These are phyloP conservation scores for Phaeophleospora eucalypticola DNA, from an alignment of 2,329 filamentous ascomycete species.

Conservation along the genomic window DNA sequence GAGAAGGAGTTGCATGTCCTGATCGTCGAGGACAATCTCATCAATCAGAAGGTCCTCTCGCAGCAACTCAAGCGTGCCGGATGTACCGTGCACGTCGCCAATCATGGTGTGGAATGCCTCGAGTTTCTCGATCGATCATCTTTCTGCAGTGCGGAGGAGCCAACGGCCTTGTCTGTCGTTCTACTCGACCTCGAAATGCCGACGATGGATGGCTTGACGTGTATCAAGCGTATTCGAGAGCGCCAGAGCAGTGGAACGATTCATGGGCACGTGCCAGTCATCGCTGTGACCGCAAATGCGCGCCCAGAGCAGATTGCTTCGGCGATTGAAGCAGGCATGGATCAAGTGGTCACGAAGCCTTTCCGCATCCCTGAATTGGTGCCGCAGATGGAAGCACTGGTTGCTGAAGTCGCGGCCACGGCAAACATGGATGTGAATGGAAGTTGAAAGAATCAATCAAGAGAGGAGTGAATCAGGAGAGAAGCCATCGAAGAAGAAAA, in stretches of 20 bases:
- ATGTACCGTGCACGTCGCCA: conserved; percentile 30
- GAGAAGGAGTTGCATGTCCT: conserved; percentile 27
- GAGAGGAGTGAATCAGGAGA: no score
- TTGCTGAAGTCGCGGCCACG: conserved; percentile 20
- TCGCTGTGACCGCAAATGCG: conserved; percentile 35
- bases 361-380: conserved; percentile 34
- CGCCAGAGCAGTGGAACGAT: conserved; percentile 38
- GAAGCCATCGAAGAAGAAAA: no score
- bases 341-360: conserved; percentile 35
- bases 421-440: no score
- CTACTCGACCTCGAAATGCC: conserved; percentile 36
- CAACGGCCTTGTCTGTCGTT: conserved; percentile 26
- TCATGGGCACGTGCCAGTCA: conserved; percentile 26
- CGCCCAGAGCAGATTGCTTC: conserved; percentile 30
- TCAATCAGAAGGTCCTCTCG: conserved; percentile 33
- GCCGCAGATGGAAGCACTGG: conserved; percentile 30
- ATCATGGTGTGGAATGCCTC: conserved; percentile 34
- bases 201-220: conserved; percentile 32
- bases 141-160: conserved; percentile 20
- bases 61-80: conserved; percentile 26
- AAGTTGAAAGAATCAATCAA: no score
- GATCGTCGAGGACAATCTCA: conserved; percentile 32
- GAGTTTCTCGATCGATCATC: conserved; percentile 25
- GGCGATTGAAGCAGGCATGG: conserved; percentile 33
- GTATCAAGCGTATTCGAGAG: conserved; percentile 29